Base-by-base conservation (phyloP, 2,329 filamentous ascomycete species). In the Seiridium unicorne region DNA sequence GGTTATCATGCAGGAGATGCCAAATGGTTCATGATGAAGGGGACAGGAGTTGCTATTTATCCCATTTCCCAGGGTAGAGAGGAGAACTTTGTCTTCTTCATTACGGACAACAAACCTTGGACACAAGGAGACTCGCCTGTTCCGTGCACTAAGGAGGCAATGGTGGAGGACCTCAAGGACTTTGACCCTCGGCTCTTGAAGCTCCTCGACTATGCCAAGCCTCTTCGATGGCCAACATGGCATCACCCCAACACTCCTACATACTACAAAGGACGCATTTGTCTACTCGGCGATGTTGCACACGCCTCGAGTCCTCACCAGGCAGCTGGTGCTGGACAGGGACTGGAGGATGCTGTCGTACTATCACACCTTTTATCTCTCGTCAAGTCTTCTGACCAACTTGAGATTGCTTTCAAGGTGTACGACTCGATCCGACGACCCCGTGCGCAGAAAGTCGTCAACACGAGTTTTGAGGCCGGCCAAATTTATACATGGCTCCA, bases 401-500 rank as follows among this genome's bases (percentile, higher is more conserved):
- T 70, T 7, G 64, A 65, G 38, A 34, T 54, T 2, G 70, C 70
- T 10, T 71, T 71, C 60, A 38, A 61, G 10, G 63, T 64, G 3
- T 73, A 72, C 59, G 70, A 73, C 60, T 51, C 62, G 7, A 62
- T 72, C 26, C 64, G 71, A 44, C 66, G 71, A 13, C 70, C 71
- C 0, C 64, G 71, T 9, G 70, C 68, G 8, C 71, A 73, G 57
- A 68, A 68, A 55, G 69, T 72, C 2, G 69, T 72, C 9, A 35
- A 51, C 18, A 72, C 70, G 4, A 72, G 70, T 58, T 64, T 64
- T 49, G 69, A 73, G 51, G 70, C 70, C 1, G 71, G 71, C 8
- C 51, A 59, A 3, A 60, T 73, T 26, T 72, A 72, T 44, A 67
- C 68, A 11, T 72, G 70, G 63, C 60, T 48, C 18, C 51, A 69